Conservation (phyloP, 805 yeast species). For the Sugiyamaella boreocaroliniensis region DNA sequence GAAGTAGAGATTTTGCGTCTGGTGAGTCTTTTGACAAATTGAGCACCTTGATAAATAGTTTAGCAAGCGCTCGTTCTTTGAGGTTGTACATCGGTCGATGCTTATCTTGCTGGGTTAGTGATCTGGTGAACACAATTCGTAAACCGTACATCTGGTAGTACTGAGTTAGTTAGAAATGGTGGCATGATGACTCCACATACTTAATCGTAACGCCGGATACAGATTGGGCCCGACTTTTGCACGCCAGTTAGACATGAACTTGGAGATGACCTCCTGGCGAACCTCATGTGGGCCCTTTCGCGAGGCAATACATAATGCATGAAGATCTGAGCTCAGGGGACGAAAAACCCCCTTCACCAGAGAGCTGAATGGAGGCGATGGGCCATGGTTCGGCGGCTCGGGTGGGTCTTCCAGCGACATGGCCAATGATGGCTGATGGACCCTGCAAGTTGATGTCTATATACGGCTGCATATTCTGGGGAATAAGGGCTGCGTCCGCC, state of each 20-base stretch:
- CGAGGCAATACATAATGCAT: constrained; percentile 19
- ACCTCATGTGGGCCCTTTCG: constrained; percentile 18
- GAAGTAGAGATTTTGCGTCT: constrained; percentile 46
- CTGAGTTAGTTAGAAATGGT: constrained; percentile 4
- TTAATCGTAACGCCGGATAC: constrained; percentile 57
- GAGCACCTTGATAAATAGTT: constrained; percentile 40
- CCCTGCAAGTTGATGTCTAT: background rate
- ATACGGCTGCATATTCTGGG: background rate
- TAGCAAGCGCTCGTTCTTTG: constrained; percentile 56
- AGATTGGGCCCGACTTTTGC: constrained; percentile 53
- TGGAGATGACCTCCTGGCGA: constrained; percentile 27
- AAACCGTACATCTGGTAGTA: constrained; percentile 7
- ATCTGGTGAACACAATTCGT: background rate
- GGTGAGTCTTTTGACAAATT: constrained; percentile 54
- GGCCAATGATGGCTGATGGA: background rate
- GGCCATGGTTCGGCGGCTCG: constrained; percentile 35
- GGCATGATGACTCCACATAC: constrained; percentile 11
- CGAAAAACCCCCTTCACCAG: constrained; percentile 39
- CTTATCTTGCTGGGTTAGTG: background rate
- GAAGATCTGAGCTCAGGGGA: constrained; percentile 34
- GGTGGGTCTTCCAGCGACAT: background rate
- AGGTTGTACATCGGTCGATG: constrained; percentile 49
- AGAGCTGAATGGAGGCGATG: constrained; percentile 37
- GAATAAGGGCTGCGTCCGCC: background rate
- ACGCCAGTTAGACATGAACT: constrained; percentile 48